A percentile compares a stretch with the other conserved stretches of the same genome.
These are phyloP conservation scores for Rhynchospora pubera DNA, from an alignment of 176 grass and related monocot genomes.

Conservation along the genomic window DNA sequence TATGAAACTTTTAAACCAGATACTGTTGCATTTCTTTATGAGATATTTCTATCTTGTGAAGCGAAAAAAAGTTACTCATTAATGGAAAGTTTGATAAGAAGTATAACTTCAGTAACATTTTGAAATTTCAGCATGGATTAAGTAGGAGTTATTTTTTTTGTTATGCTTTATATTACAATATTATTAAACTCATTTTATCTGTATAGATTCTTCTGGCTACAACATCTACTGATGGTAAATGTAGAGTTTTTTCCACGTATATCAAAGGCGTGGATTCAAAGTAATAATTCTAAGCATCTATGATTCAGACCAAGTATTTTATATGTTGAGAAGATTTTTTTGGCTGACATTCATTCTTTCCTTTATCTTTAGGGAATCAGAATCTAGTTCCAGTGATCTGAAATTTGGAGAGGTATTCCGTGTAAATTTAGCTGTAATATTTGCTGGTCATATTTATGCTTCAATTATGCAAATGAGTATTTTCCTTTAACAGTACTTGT, in stretches of 20 bases:
- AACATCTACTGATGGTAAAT: constrained; percentile 96
- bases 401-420: constrained; percentile 85
- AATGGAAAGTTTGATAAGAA: neutral
- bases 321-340: constrained; percentile 18
- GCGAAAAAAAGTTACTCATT: neutral
- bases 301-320: constrained; percentile 2
- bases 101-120: neutral
- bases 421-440: neutral
- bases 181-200: constrained; percentile 25
- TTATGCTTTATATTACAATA: neutral
- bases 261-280: constrained; percentile 93
- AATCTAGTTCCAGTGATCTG: constrained; percentile 44
- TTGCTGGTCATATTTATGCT: neutral
- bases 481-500: neutral
- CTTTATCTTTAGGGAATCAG: constrained; percentile 46
- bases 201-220: constrained; percentile 95
- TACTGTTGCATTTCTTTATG: neutral
- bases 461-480: neutral
- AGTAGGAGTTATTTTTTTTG: neutral
- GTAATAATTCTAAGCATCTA: constrained; percentile 29
- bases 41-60: neutral
- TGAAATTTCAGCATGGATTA: neutral
- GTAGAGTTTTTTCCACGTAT: constrained; percentile 86
- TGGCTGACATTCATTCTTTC: constrained; percentile 27
- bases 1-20: neutral